Percentiles rank a stretch among this genome's conserved stretches.
Evolutionary conservation across 1,139 yeast species (phyloP).

Genomic region (Protomyces pachydermus): DNA sequence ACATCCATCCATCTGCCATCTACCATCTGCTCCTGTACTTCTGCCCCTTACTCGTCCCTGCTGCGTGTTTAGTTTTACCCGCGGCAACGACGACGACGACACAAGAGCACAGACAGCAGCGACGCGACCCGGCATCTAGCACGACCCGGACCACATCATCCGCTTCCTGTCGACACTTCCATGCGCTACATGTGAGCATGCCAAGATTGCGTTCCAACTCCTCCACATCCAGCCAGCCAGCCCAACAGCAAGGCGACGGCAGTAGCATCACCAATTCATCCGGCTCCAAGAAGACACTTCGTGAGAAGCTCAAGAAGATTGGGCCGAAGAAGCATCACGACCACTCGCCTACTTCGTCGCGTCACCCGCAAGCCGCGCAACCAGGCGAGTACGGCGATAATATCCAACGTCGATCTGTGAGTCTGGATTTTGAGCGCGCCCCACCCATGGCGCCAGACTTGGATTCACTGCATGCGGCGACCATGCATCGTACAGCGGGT

Average conservation of each 20-base stretch:
- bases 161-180: no score
- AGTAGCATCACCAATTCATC: not conserved
- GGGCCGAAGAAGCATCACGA: not conserved
- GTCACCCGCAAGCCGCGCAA: not conserved
- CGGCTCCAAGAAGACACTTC: not conserved
- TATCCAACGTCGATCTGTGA: not conserved
- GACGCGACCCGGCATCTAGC: no score
- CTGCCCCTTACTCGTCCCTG: no score
- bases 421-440: not conserved
- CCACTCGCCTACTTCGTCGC: not conserved
- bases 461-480: not conserved
- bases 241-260: not conserved
- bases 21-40: no score
- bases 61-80: no score
- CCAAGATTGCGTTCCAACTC: not conserved
- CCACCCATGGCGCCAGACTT: not conserved
- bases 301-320: not conserved
- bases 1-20: no score
- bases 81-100: no score
- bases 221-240: not conserved
- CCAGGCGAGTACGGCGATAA: not conserved
- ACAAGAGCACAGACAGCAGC: no score
- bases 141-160: no score
- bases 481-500: not conserved
- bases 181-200: not conserved